phyloP scores from a whole-genome alignment of 2,329 filamentous ascomycete species.

The Hymenoscyphus infarciens region DNA sequence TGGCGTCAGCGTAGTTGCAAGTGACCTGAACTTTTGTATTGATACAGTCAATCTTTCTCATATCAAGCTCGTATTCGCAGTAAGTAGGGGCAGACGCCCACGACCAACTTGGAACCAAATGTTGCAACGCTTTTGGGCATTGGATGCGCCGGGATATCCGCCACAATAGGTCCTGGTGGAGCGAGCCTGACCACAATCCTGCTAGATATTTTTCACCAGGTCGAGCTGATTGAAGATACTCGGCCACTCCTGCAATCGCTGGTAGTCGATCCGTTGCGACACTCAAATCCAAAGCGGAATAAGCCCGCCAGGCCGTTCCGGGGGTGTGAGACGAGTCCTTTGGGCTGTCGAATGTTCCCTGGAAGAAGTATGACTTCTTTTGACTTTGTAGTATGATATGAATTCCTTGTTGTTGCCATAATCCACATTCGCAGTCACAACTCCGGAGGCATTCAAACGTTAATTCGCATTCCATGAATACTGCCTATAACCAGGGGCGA shows the following conservation, averaged over 20 bases:
- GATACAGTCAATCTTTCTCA: neutral
- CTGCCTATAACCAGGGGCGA: neutral
- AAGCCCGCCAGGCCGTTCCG: neutral
- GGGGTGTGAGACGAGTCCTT: no score
- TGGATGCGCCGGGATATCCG: no score
- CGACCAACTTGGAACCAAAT: neutral
- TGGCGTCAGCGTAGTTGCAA: neutral
- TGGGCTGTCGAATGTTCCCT: no score
- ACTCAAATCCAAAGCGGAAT: neutral
- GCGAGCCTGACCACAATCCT: neutral
- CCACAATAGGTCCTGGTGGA: neutral
- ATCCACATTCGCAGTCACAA: neutral
- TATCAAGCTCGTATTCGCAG: neutral
- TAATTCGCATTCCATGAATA: neutral
- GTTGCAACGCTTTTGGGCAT: no score
- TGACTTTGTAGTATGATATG: neutral
- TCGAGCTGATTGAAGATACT: neutral
- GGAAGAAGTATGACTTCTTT: neutral
- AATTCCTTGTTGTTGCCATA: neutral
- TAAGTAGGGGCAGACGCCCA: neutral
- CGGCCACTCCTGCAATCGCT: neutral
- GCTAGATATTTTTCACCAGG: neutral
- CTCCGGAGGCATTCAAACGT: neutral
- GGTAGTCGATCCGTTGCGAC: neutral
- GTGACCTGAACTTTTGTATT: neutral